These are phyloP conservation scores for Naganishia cerealis DNA, from an alignment of 1,284 basidiomycete genomes.

Conservation along the genomic window DNA sequence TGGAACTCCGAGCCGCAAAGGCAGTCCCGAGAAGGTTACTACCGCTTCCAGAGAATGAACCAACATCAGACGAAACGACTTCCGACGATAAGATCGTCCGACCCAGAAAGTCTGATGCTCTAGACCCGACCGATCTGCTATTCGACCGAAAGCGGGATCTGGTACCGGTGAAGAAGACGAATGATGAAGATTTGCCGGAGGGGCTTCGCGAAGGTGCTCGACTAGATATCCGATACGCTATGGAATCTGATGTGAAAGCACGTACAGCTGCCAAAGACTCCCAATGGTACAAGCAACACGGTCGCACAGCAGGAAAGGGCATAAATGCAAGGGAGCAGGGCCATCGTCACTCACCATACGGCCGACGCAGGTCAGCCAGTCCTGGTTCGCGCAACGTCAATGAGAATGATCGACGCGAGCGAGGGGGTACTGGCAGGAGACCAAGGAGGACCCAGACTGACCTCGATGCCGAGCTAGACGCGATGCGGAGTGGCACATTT, in stretches of 20 bases:
- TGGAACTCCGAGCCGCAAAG: conserved; percentile 29
- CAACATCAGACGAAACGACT: not conserved
- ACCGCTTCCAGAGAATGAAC: conserved; percentile 15
- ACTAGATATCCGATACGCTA: conserved; percentile 33
- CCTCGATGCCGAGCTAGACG: conserved; percentile 31
- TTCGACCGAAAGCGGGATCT: conserved; percentile 27
- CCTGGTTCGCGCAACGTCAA: conserved; percentile 3
- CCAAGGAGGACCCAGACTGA: conserved; percentile 16
- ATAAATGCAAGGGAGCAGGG: not conserved
- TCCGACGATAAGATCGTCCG: not conserved
- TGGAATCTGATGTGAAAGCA: conserved; percentile 31
- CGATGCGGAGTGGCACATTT: conserved; percentile 20
- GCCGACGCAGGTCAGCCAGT: conserved; percentile 27
- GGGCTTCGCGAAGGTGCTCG: conserved; percentile 29
- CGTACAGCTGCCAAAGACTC: conserved; percentile 31
- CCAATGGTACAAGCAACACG: conserved; percentile 31
- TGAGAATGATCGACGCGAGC: not conserved
- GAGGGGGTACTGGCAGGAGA: conserved; percentile 12
- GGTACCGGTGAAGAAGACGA: conserved; percentile 17
- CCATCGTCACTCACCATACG: not conserved
- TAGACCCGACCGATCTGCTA: conserved; percentile 21
- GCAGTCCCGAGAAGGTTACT: conserved; percentile 27
- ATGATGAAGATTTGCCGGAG: conserved; percentile 29
- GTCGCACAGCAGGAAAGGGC: conserved; percentile 31
- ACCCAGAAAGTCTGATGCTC: not conserved